A percentile compares a stretch with the other conserved stretches of the same genome.
Evolutionary conservation across 768 basidiomycete species (phyloP).

Genomic region (Tricholoma bakamatsutake): DNA sequence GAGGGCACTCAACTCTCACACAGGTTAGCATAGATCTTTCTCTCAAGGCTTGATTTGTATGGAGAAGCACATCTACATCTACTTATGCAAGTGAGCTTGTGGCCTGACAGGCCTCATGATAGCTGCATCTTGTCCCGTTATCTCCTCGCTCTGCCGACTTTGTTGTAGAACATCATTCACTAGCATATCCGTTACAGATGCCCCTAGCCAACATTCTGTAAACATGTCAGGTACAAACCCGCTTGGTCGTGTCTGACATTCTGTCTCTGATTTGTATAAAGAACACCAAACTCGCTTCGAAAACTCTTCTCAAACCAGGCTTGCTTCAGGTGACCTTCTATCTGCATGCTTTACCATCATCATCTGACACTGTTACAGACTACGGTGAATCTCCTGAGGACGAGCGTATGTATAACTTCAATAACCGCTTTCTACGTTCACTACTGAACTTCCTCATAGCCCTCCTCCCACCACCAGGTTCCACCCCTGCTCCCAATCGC

Average conservation of each 20-base stretch:
- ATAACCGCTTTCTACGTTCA: background rate
- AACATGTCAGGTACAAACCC: background rate
- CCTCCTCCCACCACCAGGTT: conserved; percentile 5
- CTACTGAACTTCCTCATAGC: background rate
- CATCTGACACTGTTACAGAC: conserved; percentile 1
- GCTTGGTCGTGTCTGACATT: background rate
- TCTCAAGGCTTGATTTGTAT: no score
- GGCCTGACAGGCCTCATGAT: no score
- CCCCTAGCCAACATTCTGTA: background rate
- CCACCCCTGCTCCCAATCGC: background rate
- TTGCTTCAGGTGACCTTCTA: background rate
- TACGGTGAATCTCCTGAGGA: background rate
- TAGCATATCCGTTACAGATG: background rate
- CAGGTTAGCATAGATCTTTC: no score
- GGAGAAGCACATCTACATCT: no score
- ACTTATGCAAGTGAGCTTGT: no score
- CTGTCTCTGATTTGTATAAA: background rate
- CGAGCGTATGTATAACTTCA: background rate
- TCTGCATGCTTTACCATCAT: background rate
- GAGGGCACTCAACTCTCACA: no score
- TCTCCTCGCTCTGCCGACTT: background rate
- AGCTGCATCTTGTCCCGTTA: no score
- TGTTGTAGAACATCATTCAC: background rate
- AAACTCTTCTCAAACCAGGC: background rate
- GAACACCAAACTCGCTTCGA: background rate